Percentiles rank a stretch among this genome's conserved stretches.
These are phyloP conservation scores for Brettanomyces nanus DNA, from an alignment of 805 yeast genomes.

Conservation along the genomic window DNA sequence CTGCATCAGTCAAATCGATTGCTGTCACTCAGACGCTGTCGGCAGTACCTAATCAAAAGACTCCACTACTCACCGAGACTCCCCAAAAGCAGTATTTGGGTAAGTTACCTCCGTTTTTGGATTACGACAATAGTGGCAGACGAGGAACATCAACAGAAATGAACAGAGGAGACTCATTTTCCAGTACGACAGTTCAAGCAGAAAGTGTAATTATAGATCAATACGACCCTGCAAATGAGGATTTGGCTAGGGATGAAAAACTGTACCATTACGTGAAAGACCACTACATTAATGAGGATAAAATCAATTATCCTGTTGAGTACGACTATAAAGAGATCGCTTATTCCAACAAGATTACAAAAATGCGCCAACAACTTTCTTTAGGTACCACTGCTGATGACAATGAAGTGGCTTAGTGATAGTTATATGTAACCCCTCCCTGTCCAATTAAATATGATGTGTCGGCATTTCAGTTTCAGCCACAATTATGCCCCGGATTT, in stretches of 20 bases:
- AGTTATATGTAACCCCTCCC: too few species aligned
- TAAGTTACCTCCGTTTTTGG: not conserved
- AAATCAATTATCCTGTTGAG: slow-evolving; percentile 34
- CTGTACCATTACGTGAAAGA: slow-evolving; percentile 27
- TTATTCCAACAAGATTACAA: slow-evolving; percentile 11
- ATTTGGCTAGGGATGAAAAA: slow-evolving; percentile 28
- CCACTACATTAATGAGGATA: slow-evolving; percentile 28
- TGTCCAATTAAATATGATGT: too few species aligned
- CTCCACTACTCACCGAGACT: slow-evolving; percentile 5
- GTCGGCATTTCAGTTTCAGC: too few species aligned
- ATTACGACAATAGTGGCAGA: not conserved
- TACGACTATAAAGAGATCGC: slow-evolving; percentile 16
- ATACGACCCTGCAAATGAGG: slow-evolving; percentile 11
- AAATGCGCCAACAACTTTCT: slow-evolving; percentile 2
- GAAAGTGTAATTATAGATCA: not conserved
- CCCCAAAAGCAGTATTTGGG: slow-evolving; percentile 2
- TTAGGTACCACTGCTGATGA: too few species aligned
- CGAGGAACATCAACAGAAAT: not conserved
- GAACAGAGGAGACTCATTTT: not conserved
- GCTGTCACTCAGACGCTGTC: not conserved
- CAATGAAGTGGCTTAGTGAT: too few species aligned
- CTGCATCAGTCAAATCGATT: not conserved
- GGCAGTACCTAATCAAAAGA: not conserved
- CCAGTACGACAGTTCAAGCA: too few species aligned
- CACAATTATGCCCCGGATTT: too few species aligned